Base-by-base conservation (phyloP, 1,284 basidiomycete genomes). In the Stereum hirsutum region DNA sequence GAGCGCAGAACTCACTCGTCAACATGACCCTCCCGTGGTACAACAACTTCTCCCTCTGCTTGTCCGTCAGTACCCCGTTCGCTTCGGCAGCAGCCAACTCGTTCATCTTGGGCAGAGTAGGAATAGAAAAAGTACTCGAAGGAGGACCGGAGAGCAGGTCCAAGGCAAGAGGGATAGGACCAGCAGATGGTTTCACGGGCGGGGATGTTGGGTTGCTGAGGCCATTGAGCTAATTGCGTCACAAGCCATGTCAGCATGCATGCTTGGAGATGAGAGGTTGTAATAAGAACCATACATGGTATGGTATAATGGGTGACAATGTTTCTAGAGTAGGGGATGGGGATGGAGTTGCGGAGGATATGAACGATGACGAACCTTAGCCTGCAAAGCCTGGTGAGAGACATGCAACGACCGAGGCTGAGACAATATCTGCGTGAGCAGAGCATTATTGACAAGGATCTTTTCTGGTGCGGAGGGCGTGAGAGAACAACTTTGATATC, bases 11-110 rank as follows among this genome's bases (percentile, higher is more conserved):
- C 78, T 60, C 54, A 88, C 87, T 89, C 5, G 86, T 89, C n/a
- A 91, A 68, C 48, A 87, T 69, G 25, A 91, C 81, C 37, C 89
- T 69, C 6, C 80, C 79, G 5, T 87, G 86, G 56, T 90, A 91
- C 25, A 89, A 57, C 27, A 76, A 52, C 52, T 72, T 83, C 61
- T 88, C 85, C 43, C 82, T 68, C 47, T 86, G 83, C 59, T 72
- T 84, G 46, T 83, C 81, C 7, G 61, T 60, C 3, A 54, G n/a
- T n/a, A n/a, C 53, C 8, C 33, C 30, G 20, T 38, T n/a, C 11
- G 30, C 30, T 21, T 50, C 46, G 5, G 49, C 49, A 46, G 46
- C 44, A 51, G 38, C 36, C 52, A 26, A 17, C 53, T 52, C 45
- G 37, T 45, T 41, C 36, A 55, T 52, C 20, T 58, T 51, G 14